Evolutionary conservation across 1,284 basidiomycete species (phyloP).

Genomic region (Apiotrichum montevideense): DNA sequence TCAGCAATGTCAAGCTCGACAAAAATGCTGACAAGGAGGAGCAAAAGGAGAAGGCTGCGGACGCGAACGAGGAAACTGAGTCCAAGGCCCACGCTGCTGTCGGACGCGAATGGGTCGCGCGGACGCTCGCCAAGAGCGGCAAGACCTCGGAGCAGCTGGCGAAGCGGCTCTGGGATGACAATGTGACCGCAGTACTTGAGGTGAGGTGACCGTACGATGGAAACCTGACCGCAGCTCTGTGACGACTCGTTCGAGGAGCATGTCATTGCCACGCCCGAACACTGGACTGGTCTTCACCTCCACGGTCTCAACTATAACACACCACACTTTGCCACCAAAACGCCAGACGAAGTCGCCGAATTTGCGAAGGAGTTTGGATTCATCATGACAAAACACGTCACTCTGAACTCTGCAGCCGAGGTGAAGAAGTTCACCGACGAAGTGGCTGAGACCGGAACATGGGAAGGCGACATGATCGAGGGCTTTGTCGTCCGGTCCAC

Average conservation of each 20-base stretch:
- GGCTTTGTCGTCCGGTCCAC: slow-evolving; percentile 90
- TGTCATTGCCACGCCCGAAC: slow-evolving; percentile 73
- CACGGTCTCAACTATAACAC: slow-evolving; percentile 81
- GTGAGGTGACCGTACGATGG: slow-evolving; percentile 48
- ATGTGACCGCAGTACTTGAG: slow-evolving; percentile 87
- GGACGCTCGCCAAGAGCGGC: slow-evolving; percentile 60
- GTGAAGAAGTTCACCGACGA: slow-evolving; percentile 69
- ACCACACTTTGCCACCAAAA: slow-evolving; percentile 66
- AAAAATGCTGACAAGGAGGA: slow-evolving; percentile 7
- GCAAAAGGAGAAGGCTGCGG: slow-evolving; percentile 12
- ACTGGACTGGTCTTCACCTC: slow-evolving; percentile 84
- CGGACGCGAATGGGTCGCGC: slow-evolving; percentile 62
- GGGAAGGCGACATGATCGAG: slow-evolving; percentile 83
- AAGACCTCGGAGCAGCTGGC: slow-evolving; percentile 73
- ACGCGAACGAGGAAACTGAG: slow-evolving; percentile 23
- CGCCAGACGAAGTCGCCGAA: slow-evolving; percentile 61
- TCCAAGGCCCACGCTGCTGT: slow-evolving; percentile 40
- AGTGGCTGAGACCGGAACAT: slow-evolving; percentile 62
- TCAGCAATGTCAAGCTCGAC: slow-evolving; percentile 10
- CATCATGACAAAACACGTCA: slow-evolving; percentile 66
- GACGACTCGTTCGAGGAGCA: slow-evolving; percentile 98
- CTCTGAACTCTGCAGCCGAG: slow-evolving; percentile 58
- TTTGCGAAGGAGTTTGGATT: slow-evolving; percentile 92
- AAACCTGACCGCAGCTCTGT: slow-evolving; percentile 62
- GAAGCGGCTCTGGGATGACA: slow-evolving; percentile 65